These are phyloP conservation scores for Dichotomopilus funicola DNA, from an alignment of 2,329 filamentous ascomycete genomes.

Conservation along the genomic window DNA sequence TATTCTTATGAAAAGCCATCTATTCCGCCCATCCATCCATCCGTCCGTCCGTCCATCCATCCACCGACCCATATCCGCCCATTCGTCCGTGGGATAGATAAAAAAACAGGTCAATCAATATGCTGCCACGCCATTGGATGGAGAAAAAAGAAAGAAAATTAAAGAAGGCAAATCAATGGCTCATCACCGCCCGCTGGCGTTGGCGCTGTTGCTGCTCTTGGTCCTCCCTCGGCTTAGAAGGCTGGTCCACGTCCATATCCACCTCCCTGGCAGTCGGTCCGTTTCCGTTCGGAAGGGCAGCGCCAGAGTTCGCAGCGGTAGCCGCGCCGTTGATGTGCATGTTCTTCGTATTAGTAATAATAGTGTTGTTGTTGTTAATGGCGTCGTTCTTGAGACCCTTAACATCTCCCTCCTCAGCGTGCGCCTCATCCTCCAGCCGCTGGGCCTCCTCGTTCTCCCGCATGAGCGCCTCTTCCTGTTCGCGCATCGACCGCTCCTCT, in stretches of 20 bases:
- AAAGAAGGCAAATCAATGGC: constrained; percentile 14
- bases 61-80: neutral
- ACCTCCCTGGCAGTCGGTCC: neutral
- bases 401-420: constrained; percentile 5
- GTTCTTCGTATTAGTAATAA: constrained; percentile 20
- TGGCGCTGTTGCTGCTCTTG: neutral
- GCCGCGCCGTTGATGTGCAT: constrained; percentile 30
- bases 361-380: too few species aligned
- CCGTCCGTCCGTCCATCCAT: neutral
- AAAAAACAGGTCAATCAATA: neutral
- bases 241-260: constrained; percentile 14
- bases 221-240: constrained; percentile 6
- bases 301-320: constrained; percentile 21
- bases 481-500: constrained; percentile 40
- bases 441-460: constrained; percentile 51
- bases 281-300: too few species aligned
- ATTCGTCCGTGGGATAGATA: neutral
- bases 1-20: neutral
- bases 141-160: neutral
- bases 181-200: constrained; percentile 20
- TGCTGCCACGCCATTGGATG: neutral
- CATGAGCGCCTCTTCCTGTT: constrained; percentile 45
- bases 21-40: neutral
- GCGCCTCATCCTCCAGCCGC: constrained; percentile 42
- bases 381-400: too few species aligned